Evolutionary conservation across 192 early-diverging fungal species (phyloP).

Genomic region (Entomortierella beljakovae): DNA sequence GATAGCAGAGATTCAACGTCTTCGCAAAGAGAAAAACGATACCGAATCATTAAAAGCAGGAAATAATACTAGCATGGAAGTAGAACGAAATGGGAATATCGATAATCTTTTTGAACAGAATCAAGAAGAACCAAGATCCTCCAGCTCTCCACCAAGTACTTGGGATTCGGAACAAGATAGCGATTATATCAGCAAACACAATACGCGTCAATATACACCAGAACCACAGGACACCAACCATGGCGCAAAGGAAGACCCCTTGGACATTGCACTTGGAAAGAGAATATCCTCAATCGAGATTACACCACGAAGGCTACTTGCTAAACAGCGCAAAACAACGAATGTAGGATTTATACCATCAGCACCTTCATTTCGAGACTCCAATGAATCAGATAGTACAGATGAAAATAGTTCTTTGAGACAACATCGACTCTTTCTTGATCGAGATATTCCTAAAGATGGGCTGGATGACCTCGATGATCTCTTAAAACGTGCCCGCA

Average conservation of each 20-base stretch:
- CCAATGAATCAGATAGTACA: neutral
- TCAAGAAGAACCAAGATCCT: neutral
- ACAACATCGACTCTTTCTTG: conserved; percentile 12
- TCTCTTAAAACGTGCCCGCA: neutral
- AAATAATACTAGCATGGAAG: neutral
- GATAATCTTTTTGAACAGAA: neutral
- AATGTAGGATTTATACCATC: neutral
- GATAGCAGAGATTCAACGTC: conserved; percentile 10
- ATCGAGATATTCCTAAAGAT: conserved; percentile 21
- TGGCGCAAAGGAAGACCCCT: conserved; percentile 4
- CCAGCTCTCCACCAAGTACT: neutral
- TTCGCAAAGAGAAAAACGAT: neutral
- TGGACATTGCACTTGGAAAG: conserved; percentile 24
- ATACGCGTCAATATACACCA: neutral
- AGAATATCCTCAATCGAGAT: conserved; percentile 33
- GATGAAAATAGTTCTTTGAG: neutral
- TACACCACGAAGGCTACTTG: conserved; percentile 21
- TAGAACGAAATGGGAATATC: neutral
- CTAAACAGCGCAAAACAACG: conserved; percentile 21
- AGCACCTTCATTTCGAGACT: neutral
- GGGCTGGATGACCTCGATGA: conserved; percentile 6
- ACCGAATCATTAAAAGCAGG: neutral
- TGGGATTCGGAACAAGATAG: neutral
- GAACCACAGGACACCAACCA: neutral
- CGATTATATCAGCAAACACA: neutral